A percentile compares a stretch with the other conserved stretches of the same genome.
Conservation (phyloP, 1,139 yeast species). For the Keqinozyma sinolaborantium region DNA sequence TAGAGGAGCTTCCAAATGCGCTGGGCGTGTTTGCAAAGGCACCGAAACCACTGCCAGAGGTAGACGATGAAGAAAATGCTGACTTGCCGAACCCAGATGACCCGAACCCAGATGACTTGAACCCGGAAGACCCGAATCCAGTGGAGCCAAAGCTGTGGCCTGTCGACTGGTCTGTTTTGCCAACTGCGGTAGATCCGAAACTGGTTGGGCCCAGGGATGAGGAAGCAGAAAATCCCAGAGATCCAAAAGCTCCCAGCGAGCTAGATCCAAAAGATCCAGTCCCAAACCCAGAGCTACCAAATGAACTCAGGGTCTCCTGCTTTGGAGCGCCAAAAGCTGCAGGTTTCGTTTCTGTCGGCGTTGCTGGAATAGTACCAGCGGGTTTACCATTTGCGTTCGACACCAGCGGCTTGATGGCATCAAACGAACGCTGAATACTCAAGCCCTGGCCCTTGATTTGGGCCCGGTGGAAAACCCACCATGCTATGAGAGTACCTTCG, state of each 20-base stretch:
- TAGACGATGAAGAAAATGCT: constrained; percentile 7
- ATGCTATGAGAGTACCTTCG: constrained; percentile 57
- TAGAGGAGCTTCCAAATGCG: not conserved
- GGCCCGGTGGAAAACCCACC: constrained; percentile 56
- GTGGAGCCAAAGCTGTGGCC: constrained; percentile 3
- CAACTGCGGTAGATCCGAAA: too few relatives aligned
- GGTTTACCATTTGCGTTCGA: not conserved
- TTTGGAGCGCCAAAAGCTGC: not conserved
- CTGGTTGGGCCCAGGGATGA: too few relatives aligned
- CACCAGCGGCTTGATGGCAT: not conserved
- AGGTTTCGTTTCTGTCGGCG: not conserved
- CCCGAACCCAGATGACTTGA: constrained; percentile 15
- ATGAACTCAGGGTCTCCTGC: too few relatives aligned
- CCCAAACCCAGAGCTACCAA: too few relatives aligned
- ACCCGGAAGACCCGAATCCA: constrained; percentile 7
- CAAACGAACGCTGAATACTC: not conserved
- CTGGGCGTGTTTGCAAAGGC: constrained; percentile 4
- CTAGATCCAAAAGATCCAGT: too few relatives aligned
- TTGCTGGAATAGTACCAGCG: not conserved
- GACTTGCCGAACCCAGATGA: constrained; percentile 9
- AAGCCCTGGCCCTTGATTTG: not conserved
- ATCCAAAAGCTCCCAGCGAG: too few relatives aligned
- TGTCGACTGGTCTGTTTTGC: too few relatives aligned
- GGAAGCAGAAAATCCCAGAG: too few relatives aligned
- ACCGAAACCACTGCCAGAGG: constrained; percentile 9